Evolutionary conservation across 441 rosid genomes (phyloP).

Genomic region (Mallotus japonicus): DNA sequence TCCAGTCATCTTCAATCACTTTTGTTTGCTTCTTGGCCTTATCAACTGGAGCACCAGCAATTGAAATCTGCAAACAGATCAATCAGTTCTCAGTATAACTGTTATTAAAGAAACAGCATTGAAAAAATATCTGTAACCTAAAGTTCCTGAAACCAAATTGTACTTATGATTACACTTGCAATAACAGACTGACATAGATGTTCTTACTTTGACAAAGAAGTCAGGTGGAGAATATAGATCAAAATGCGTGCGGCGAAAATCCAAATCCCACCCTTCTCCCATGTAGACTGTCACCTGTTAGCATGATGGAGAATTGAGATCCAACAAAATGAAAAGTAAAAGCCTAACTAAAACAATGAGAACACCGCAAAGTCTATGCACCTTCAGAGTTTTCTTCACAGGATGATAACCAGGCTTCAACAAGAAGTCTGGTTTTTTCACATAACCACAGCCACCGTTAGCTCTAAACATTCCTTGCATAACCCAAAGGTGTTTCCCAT

Average conservation of each 20-base stretch:
- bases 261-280: conserved; percentile 90
- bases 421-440: conserved; percentile 69
- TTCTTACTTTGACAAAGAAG: conserved; percentile 62
- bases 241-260: conserved; percentile 70
- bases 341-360: neutral
- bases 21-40: conserved; percentile 28
- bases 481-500: conserved; percentile 70
- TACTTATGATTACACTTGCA: neutral
- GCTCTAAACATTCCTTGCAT: conserved; percentile 91
- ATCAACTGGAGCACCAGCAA: conserved; percentile 63
- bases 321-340: neutral
- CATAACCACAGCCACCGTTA: conserved; percentile 84
- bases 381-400: conserved; percentile 61
- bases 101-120: too few species aligned
- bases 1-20: conserved; percentile 56
- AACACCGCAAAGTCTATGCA: conserved; percentile 18
- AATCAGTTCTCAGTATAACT: neutral
- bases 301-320: neutral
- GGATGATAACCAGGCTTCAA: conserved; percentile 36
- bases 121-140: too few species aligned
- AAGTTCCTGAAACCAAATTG: too few species aligned
- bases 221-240: conserved; percentile 84
- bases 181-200: neutral
- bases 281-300: conserved; percentile 68
- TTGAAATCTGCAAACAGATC: conserved; percentile 44